These are phyloP conservation scores for Platanus orientalis DNA, from an alignment of 164 flowering plant genomes.

Conservation along the genomic window DNA sequence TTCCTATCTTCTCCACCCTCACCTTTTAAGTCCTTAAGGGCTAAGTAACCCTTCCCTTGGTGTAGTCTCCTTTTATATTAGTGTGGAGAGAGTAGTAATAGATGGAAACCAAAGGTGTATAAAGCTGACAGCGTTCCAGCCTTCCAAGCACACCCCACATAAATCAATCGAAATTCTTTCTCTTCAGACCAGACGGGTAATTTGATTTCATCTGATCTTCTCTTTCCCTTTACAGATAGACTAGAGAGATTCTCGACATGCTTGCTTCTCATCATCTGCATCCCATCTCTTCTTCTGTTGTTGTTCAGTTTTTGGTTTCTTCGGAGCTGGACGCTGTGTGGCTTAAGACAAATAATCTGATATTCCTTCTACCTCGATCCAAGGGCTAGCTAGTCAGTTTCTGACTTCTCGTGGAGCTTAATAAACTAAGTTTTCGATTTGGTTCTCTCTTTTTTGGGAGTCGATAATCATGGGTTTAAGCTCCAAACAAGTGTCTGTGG, in stretches of 20 bases:
- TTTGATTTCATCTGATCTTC: constrained; percentile 9
- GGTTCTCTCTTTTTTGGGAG: not conserved
- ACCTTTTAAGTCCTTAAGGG: not conserved
- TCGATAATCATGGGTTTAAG: constrained; percentile 51
- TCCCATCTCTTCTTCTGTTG: constrained; percentile 19
- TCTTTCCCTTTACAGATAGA: constrained; percentile 21
- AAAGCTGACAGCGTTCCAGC: not conserved
- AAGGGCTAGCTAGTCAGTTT: constrained; percentile 21
- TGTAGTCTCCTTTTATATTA: not conserved
- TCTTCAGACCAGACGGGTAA: constrained; percentile 7
- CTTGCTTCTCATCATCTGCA: constrained; percentile 36
- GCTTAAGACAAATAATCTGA: constrained; percentile 17
- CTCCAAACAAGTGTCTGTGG: constrained; percentile 43
- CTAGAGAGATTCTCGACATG: constrained; percentile 29
- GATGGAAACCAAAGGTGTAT: not conserved
- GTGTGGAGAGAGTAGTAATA: not conserved
- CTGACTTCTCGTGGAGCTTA: too few relatives aligned
- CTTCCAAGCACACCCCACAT: not conserved
- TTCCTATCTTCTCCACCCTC: not conserved
- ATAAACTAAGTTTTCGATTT: not conserved
- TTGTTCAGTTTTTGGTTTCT: not conserved
- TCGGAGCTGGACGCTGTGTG: constrained; percentile 2
- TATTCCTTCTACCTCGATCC: constrained; percentile 25
- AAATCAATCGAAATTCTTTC: constrained; percentile 2
- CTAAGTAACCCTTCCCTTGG: not conserved